phyloP scores from a whole-genome alignment of 805 yeast species.

The Candida anglica region DNA sequence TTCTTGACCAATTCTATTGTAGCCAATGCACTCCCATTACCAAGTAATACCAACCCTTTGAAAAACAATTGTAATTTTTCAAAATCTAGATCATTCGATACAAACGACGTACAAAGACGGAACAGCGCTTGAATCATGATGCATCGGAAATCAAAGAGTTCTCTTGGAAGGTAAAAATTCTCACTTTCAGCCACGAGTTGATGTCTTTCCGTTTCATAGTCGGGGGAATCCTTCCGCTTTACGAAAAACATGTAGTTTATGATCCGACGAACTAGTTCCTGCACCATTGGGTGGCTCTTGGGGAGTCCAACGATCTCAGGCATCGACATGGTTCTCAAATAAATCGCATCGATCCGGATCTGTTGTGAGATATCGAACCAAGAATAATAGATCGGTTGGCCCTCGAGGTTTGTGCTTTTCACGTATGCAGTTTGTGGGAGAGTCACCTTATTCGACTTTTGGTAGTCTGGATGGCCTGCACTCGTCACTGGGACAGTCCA shows the following conservation, averaged over 20 bases:
- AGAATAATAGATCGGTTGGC: conserved; percentile 15
- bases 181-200: conserved; percentile 19
- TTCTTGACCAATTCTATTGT: not conserved
- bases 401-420: conserved; percentile 3
- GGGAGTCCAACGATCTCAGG: conserved; percentile 34
- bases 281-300: conserved; percentile 21
- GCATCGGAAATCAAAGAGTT: conserved; percentile 25
- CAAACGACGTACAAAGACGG: conserved; percentile 16
- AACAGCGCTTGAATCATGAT: conserved; percentile 30
- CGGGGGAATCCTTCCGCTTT: conserved; percentile 9
- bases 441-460: conserved; percentile 7
- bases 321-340: conserved; percentile 31
- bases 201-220: conserved; percentile 1
- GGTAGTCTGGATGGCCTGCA: conserved; percentile 27
- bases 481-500: conserved; percentile 21
- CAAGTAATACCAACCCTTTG: conserved; percentile 24
- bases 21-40: conserved; percentile 24
- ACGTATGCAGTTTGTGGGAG: conserved; percentile 23
- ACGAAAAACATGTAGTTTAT: conserved; percentile 21
- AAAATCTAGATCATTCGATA: conserved; percentile 19
- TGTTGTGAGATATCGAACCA: conserved; percentile 59
- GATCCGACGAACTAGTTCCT: conserved; percentile 16
- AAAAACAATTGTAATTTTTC: conserved; percentile 29
- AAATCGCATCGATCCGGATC: conserved; percentile 31
- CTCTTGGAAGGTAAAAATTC: conserved; percentile 19